phyloP scores from a whole-genome alignment of 768 basidiomycete genomes.

The Kwoniella sp. region DNA sequence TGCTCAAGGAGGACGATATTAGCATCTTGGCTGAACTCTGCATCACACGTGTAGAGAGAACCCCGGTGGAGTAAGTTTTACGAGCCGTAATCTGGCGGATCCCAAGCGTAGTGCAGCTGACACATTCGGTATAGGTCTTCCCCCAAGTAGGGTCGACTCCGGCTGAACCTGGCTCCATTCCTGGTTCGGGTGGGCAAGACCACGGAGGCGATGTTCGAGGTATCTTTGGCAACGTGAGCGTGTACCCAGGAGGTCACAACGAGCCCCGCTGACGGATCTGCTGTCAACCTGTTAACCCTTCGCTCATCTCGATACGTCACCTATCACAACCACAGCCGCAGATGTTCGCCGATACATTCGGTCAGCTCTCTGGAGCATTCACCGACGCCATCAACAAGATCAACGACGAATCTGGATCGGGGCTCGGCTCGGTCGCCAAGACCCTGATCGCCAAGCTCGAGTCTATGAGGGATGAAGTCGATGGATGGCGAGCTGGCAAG shows the following conservation, averaged over 20 bases:
- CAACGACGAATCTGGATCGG: slow-evolving; percentile 38
- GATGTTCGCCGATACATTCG: slow-evolving; percentile 43
- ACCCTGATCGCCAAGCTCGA: slow-evolving; percentile 38
- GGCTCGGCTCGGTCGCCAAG: slow-evolving; percentile 38
- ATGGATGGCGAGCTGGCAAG: slow-evolving; percentile 39
- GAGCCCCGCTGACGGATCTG: background rate
- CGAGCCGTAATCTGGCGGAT: background rate
- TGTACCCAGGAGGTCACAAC: background rate
- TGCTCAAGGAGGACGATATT: background rate
- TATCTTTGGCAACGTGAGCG: slow-evolving; percentile 47
- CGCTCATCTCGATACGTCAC: background rate
- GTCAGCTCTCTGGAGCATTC: slow-evolving; percentile 38
- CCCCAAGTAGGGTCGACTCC: slow-evolving; percentile 24
- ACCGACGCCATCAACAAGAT: slow-evolving; percentile 44
- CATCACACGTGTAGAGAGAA: slow-evolving; percentile 33
- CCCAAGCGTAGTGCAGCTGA: background rate
- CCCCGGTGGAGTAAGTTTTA: slow-evolving; percentile 44
- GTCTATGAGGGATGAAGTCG: slow-evolving; percentile 43
- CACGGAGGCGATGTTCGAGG: slow-evolving; percentile 40
- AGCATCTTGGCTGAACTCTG: background rate
- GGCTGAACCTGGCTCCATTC: slow-evolving; percentile 36
- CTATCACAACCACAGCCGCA: slow-evolving; percentile 23
- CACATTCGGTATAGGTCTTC: slow-evolving; percentile 28
- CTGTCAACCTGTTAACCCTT: background rate
- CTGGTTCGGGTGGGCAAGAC: slow-evolving; percentile 41